Evolutionary conservation across 2,329 filamentous ascomycete genomes (phyloP), one percentile per base, ranked within the genome.

Genomic region (Cladosporium austrohemisphaericum): DNA sequence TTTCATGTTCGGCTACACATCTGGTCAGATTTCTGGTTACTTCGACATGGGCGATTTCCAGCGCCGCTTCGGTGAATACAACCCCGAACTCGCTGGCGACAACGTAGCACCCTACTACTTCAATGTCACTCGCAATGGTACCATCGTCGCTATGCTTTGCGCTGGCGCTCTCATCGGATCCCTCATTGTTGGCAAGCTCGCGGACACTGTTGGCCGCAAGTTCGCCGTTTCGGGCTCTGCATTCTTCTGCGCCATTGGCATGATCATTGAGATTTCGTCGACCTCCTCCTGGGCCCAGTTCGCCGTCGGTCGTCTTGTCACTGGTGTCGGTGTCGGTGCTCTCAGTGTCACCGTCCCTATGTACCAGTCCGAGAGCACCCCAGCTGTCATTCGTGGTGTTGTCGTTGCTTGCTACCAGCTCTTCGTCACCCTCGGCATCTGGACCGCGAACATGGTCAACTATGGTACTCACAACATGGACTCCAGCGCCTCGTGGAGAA

Each of bases 311-410:
- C 66, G 71, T 41, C 63, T 71, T 26, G 61, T 72, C 20, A 68
- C 68, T 37, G 71, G 71, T 57, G 53, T 73, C 7, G 71, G 71
- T 36, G 68, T 73, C 29, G 71, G 71, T 26, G 64, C 65, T n/a
- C 61, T 73, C 14, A 71, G 68, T 7, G 78, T 85, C 26, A 74
- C 80, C 28, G 80, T 85, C 2, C 82, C 83, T 51, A 81, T 85
- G 74, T 85, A 81, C 65, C 81, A 85, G 65, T 78, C 78, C 32
- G 83, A 86, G 61, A 80, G 75, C 45, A 75, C 79, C 1, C 83
- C 83, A 3, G 73, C 75, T 14, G 74, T 80, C 58, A 82, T 85
- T 53, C 79, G 82, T 56, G 82, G 81, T 57, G 76, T 79, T 26
- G 76, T 85, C 35, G 78, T 85, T n/a, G 65, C 69, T 11, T 69